phyloP scores from a whole-genome alignment of 805 yeast species.

The Yarrowia sp. region DNA sequence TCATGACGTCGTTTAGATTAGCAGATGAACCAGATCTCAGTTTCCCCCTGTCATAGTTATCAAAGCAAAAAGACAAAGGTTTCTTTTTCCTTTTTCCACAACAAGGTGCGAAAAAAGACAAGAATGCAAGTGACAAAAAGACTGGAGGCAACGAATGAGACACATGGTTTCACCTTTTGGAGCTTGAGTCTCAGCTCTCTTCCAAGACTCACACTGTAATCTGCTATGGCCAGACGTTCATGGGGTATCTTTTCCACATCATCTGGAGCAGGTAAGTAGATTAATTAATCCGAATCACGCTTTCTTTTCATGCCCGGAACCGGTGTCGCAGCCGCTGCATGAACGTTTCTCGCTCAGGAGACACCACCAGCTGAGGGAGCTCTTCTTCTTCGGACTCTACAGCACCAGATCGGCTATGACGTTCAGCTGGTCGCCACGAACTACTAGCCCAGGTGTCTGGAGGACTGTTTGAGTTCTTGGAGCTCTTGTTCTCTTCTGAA shows the following conservation, averaged over 20 bases:
- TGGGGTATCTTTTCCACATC: neutral
- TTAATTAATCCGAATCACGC: no score
- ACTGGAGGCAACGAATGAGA: neutral
- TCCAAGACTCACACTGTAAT: no score
- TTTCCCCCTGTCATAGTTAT: neutral
- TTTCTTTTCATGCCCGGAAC: neutral
- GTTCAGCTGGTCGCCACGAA: neutral
- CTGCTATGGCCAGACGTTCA: no score
- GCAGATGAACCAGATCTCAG: slow-evolving; percentile 8
- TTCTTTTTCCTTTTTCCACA: neutral
- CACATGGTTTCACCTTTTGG: neutral
- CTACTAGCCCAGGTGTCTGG: neutral
- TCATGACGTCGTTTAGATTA: no score
- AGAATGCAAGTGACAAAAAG: no score
- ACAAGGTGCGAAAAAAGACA: neutral
- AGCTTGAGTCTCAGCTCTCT: neutral
- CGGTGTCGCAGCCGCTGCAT: neutral
- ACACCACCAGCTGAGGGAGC: neutral
- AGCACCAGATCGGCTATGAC: neutral
- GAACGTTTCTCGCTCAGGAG: neutral
- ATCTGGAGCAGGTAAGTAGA: neutral
- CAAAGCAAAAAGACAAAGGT: neutral
- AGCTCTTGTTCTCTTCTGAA: neutral
- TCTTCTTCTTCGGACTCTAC: neutral
- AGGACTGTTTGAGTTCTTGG: neutral